These are phyloP conservation scores for Cylindrotheca fusiformis DNA, from an alignment of 108 stramenopile species.

Conservation along the genomic window DNA sequence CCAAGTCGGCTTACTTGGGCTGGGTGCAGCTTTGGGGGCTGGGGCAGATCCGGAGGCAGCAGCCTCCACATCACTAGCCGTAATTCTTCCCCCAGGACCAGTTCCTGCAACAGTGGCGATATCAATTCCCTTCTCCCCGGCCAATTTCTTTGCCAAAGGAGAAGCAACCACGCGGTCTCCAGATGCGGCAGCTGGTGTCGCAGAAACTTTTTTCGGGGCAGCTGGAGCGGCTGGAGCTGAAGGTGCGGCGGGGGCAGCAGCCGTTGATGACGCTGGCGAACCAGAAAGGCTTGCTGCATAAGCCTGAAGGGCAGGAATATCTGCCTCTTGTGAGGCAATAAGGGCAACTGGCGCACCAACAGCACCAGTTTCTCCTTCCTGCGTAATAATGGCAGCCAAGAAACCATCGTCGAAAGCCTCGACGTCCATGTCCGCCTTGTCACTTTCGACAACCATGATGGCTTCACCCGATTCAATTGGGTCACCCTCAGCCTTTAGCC, in stretches of 20 bases:
- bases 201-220: conserved; percentile 48
- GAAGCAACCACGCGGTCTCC: conserved; percentile 91
- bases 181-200: conserved; percentile 44
- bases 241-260: conserved; percentile 47
- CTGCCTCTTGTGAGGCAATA: conserved; percentile 78
- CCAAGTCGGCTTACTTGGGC: conserved; percentile 73
- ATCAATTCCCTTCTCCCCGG: conserved; percentile 84
- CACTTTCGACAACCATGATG: conserved; percentile 96
- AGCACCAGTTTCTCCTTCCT: conserved; percentile 85
- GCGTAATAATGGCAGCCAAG: conserved; percentile 91
- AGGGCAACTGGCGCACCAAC: conserved; percentile 93
- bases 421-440: conserved; percentile 99
- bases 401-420: conserved; percentile 96
- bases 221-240: conserved; percentile 64
- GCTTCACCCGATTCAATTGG: conserved; percentile 90
- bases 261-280: conserved; percentile 45
- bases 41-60: conserved; percentile 67
- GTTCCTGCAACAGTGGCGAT: conserved; percentile 85
- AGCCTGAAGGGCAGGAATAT: conserved; percentile 78
- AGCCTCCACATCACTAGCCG: conserved; percentile 65
- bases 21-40: conserved; percentile 50
- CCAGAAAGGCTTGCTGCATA: conserved; percentile 72
- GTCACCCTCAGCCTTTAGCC: conserved; percentile 93
- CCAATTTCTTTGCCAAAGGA: conserved; percentile 92
- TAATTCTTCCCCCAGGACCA: conserved; percentile 90